Conservation (phyloP, 176 grass and related monocot species). For the Oropetium thomaeum region DNA sequence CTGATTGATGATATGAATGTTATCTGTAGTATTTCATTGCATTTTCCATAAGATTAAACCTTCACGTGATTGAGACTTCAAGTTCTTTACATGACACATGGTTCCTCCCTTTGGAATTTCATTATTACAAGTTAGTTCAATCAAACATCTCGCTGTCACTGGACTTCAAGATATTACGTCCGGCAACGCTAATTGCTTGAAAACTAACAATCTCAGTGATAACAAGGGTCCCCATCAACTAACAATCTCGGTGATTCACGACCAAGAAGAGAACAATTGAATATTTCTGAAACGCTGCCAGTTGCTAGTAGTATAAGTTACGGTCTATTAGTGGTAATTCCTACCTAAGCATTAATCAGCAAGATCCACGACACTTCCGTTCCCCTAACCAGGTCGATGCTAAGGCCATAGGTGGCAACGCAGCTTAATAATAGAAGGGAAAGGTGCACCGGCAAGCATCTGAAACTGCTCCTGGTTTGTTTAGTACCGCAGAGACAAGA, state of each 20-base stretch:
- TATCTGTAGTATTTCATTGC: neutral
- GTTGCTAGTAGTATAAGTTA: neutral
- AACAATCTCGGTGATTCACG: neutral
- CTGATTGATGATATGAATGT: conserved; percentile 8
- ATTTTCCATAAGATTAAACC: neutral
- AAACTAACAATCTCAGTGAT: neutral
- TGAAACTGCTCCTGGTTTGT: neutral
- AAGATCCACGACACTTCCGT: conserved; percentile 32
- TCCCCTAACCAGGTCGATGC: neutral
- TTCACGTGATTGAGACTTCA: neutral
- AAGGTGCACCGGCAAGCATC: conserved; percentile 23
- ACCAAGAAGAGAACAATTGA: neutral
- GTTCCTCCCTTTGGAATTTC: too few relatives aligned
- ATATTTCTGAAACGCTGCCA: neutral
- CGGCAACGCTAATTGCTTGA: neutral
- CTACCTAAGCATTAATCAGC: conserved; percentile 13
- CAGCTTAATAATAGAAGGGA: neutral
- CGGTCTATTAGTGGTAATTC: neutral
- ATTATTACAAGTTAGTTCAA: too few relatives aligned
- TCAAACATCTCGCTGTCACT: neutral
- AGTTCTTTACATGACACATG: too few relatives aligned
- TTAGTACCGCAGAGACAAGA: conserved; percentile 4
- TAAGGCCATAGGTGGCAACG: conserved; percentile 4
- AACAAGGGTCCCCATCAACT: neutral
- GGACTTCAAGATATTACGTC: neutral